Conservation (phyloP, 2,329 filamentous ascomycete species). For the Volutella citrinella region DNA sequence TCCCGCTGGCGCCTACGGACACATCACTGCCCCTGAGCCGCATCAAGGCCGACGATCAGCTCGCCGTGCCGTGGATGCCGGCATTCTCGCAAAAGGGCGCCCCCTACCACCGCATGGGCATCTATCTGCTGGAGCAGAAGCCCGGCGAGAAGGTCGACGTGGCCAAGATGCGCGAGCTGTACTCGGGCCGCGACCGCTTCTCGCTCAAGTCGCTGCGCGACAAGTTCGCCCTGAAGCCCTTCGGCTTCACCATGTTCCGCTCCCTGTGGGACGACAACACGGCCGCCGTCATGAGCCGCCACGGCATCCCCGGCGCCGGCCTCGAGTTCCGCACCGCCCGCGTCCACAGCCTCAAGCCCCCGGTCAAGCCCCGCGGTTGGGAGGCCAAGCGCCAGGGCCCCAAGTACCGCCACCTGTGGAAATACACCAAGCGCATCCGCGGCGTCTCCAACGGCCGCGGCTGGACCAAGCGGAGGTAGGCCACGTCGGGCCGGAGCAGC, state of each 20-base stretch:
- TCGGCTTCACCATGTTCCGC: slow-evolving; percentile 87
- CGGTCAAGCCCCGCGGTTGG: slow-evolving; percentile 61
- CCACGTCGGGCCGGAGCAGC: no score
- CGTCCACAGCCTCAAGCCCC: slow-evolving; percentile 64
- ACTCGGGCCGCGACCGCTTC: slow-evolving; percentile 62
- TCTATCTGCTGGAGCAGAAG: slow-evolving; percentile 81
- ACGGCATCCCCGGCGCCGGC: slow-evolving; percentile 71
- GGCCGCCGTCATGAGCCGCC: slow-evolving; percentile 79
- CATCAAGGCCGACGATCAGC: slow-evolving; percentile 59
- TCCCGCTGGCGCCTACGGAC: slow-evolving; percentile 50
- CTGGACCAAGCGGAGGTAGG: slow-evolving; percentile 40
- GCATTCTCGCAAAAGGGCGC: slow-evolving; percentile 86
- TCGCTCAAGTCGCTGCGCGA: slow-evolving; percentile 71
- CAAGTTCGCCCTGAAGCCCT: slow-evolving; percentile 65
- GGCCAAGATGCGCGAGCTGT: slow-evolving; percentile 51
- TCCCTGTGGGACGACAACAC: slow-evolving; percentile 87
- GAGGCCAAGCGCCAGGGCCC: slow-evolving; percentile 62
- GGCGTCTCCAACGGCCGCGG: slow-evolving; percentile 41
- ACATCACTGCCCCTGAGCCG: slow-evolving; percentile 63
- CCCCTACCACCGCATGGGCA: slow-evolving; percentile 82
- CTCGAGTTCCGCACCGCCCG: slow-evolving; percentile 82
- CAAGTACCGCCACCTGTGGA: slow-evolving; percentile 64
- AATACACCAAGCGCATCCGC: slow-evolving; percentile 60
- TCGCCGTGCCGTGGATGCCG: slow-evolving; percentile 78
- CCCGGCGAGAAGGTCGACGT: slow-evolving; percentile 57